Evolutionary conservation across 2,329 filamentous ascomycete species (phyloP).

Genomic region (Fusarium begoniae): DNA sequence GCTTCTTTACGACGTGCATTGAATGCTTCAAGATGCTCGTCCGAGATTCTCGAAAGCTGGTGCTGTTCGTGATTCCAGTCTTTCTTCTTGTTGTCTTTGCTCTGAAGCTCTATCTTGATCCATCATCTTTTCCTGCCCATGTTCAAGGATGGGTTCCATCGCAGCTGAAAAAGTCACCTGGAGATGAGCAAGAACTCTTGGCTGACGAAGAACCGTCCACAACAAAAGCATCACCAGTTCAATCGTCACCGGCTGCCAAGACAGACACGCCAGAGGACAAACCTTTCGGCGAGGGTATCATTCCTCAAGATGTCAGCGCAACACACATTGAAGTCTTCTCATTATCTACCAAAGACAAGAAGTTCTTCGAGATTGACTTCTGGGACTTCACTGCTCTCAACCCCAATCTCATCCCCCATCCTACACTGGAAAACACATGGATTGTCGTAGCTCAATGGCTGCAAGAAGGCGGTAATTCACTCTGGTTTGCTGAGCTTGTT

Average conservation of each 20-base stretch:
- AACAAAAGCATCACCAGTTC: neutral
- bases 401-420: slow-evolving; percentile 67
- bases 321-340: slow-evolving; percentile 56
- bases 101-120: slow-evolving; percentile 31
- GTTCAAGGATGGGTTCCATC: slow-evolving; percentile 17
- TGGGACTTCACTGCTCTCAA: slow-evolving; percentile 55
- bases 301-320: neutral
- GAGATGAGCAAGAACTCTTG: neutral
- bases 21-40: slow-evolving; percentile 44
- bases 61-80: slow-evolving; percentile 44
- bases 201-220: neutral
- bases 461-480: slow-evolving; percentile 34
- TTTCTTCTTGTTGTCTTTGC: slow-evolving; percentile 45
- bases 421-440: slow-evolving; percentile 56
- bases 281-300: neutral
- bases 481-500: slow-evolving; percentile 55
- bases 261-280: neutral
- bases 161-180: neutral
- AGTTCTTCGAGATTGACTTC: slow-evolving; percentile 62
- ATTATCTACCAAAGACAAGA: slow-evolving; percentile 53
- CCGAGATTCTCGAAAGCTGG: slow-evolving; percentile 45
- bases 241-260: neutral
- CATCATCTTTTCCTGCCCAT: neutral
- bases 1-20: neutral
- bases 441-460: slow-evolving; percentile 61